These are phyloP conservation scores for Candida schatavii DNA, from an alignment of 805 yeast species.

Conservation along the genomic window DNA sequence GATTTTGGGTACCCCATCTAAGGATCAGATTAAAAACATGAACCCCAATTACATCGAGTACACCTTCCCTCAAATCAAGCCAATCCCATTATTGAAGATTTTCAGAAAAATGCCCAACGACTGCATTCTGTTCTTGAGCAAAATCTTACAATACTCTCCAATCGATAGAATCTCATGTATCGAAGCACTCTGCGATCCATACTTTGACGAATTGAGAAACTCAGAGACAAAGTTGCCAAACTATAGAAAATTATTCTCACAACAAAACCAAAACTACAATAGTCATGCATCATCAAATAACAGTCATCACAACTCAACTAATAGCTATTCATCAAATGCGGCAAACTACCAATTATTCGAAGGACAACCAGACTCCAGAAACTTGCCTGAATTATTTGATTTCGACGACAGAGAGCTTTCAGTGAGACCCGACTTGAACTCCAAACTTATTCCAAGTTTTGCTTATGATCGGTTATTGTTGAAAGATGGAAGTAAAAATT, in stretches of 20 bases:
- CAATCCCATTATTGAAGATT: conserved; percentile 68
- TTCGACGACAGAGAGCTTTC: conserved; percentile 51
- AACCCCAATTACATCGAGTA: conserved; percentile 97
- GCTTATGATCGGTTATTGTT: conserved; percentile 27
- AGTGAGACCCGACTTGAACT: conserved; percentile 39
- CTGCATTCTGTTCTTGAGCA: conserved; percentile 54
- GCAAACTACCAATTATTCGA: conserved; percentile 41
- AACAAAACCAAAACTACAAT: conserved; percentile 25
- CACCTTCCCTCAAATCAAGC: conserved; percentile 84
- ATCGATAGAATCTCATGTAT: conserved; percentile 58
- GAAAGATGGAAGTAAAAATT: conserved; percentile 19
- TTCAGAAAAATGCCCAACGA: conserved; percentile 56
- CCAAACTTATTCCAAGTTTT: conserved; percentile 42
- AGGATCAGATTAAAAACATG: conserved; percentile 90
- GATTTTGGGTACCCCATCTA: conserved; percentile 91
- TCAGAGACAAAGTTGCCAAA: conserved; percentile 38
- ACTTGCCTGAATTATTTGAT: conserved; percentile 51
- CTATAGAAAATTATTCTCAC: conserved; percentile 41
- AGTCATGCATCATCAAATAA: not conserved
- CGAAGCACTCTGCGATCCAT: conserved; percentile 48
- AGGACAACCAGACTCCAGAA: conserved; percentile 38
- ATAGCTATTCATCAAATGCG: conserved; percentile 29
- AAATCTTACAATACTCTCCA: conserved; percentile 68
- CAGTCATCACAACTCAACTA: conserved; percentile 11
- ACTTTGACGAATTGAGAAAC: conserved; percentile 53